Evolutionary conservation across 2,329 filamentous ascomycete genomes (phyloP), one percentile per base, ranked within the genome.

Genomic region (Fragosphaeria purpurea): DNA sequence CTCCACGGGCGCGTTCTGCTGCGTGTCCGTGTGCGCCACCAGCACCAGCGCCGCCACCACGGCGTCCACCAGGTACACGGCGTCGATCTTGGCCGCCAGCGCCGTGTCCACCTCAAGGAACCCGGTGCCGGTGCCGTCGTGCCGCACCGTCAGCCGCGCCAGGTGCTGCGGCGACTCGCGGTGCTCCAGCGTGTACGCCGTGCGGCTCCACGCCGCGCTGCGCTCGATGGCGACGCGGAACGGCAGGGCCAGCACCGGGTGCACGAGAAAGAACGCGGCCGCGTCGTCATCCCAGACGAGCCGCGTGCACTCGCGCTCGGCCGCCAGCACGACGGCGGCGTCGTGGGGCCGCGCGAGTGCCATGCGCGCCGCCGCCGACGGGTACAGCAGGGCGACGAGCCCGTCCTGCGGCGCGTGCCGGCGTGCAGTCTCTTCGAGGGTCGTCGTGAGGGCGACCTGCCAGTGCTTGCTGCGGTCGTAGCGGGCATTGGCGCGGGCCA

Each of bases 281-380:
- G 70, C 74, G 59, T 84, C 80, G 34, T 77, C 75, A 59, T 84
- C 80, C 77, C 83, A 88, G n/a, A 86, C 79, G 2, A 90, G 75
- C 3, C 82, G 75, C 31, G 80, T 85, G 57, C 79, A 82, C 65
- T 88, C 84, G 35, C 77, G 74, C 61, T 85, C 80, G 0, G 84
- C 84, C 37, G 82, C 77, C 52, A 73, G 72, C 4, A 82, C 72
- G 8, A 83, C 75, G 0, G 75, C 70, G 2, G 75, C 70, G 60
- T 85, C 80, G 42, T 76, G 71, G 3, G 82, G 67, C 32, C 75
- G 72, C 52, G 83, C 80, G 1, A 82, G 68, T 1, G 80, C 83
- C 63, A 82, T 74, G 43, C 76, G 78, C 0, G 82, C 77, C 10
- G 82, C 82, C 0, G 81, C 78, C 1, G 71, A 67, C 1, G 86